Conservation (phyloP, 495 filamentous ascomycete species). For the Penicillium pulvis region DNA sequence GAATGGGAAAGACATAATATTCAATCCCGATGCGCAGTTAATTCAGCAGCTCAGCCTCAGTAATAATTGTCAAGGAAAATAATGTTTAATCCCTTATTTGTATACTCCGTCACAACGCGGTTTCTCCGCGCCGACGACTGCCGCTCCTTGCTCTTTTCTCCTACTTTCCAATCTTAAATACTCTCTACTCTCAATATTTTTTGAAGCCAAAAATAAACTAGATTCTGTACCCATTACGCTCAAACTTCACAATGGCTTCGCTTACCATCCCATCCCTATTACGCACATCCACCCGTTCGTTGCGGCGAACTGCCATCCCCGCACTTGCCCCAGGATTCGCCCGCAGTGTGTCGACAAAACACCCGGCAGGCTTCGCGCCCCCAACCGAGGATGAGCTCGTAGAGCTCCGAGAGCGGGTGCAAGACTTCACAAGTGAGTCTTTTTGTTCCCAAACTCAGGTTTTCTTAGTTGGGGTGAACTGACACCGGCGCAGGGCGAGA, state of each 20-base stretch:
- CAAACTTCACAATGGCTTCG: constrained; percentile 34
- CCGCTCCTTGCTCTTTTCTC: constrained; percentile 18
- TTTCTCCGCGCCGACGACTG: constrained; percentile 29
- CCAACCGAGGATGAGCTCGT: constrained; percentile 74
- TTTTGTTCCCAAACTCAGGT: no score
- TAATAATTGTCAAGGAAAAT: background rate
- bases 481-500: constrained; percentile 41
- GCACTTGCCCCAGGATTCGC: constrained; percentile 35
- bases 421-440: constrained; percentile 76
- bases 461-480: background rate
- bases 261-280: constrained; percentile 32
- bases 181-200: constrained; percentile 1
- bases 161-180: constrained; percentile 15
- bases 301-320: constrained; percentile 33
- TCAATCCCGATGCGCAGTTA: background rate
- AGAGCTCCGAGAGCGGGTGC: constrained; percentile 86
- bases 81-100: background rate
- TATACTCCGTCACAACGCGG: constrained; percentile 10
- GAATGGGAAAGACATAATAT: no score
- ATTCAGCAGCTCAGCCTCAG: background rate
- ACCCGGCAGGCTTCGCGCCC: constrained; percentile 78
- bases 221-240: background rate
- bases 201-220: no score
- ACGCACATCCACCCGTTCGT: constrained; percentile 32
- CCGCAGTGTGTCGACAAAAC: constrained; percentile 65